Base-by-base conservation (phyloP, 495 filamentous ascomycete genomes). In the Penicillium pulvis region DNA sequence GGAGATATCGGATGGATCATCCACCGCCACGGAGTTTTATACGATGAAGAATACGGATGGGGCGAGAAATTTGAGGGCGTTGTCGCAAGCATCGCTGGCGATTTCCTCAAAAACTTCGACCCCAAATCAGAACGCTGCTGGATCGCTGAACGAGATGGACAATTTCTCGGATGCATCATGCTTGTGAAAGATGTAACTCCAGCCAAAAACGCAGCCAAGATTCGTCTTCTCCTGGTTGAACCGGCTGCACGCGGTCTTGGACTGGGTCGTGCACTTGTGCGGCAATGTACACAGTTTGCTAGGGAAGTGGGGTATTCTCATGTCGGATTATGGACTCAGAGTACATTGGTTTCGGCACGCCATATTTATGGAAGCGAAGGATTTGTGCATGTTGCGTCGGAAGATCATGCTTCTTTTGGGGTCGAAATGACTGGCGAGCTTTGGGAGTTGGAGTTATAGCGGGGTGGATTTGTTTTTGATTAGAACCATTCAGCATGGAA, bases 1-100 rank as follows among this genome's bases (percentile, higher is more conserved):
- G 64, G 62, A 10, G 70, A 73, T 33, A 67, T 73, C 41, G 62
- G 64, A 6, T 71, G 62, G 63, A 68, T 74, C 9, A 57, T 63
- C 19, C 50, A 66, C 56, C 65, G 67, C 4, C 70, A 67, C 30
- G 65, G 62, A 4, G 17, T 58, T 23, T 58, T 69, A n/a, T 73
- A 75, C 53, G 24, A 55, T 31, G 26, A 58, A 53, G 64, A 71
- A 58, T 60, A 63, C 55, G 59, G 57, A 41, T 73, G 62, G 62
- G 56, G 53, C 19, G 60, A 61, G 19, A 56, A 55, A 16, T 69
- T 73, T 44, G 62, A 69, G n/a, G 57, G 52, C 0, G 56, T 71
- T 3, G 68, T 67, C 10, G 68, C 62, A 16, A 28, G 56, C 14
- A 61, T 71, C 26, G 48, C 58, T 1, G 53, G 58, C 2, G 68